Conservation (phyloP, 495 filamentous ascomycete species). For the Xylaria acuta region DNA sequence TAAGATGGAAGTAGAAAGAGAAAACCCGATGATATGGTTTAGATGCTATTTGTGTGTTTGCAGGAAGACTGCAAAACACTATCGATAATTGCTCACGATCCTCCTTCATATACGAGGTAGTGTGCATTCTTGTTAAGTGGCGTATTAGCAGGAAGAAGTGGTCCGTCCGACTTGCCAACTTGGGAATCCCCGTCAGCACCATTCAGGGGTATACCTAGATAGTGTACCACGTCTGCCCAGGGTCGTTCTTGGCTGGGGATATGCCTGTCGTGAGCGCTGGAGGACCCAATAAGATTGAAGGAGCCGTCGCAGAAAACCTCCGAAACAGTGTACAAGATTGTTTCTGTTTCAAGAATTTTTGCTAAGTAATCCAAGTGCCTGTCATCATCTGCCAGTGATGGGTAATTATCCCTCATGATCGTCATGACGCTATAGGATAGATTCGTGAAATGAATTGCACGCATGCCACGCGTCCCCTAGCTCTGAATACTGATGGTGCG, state of each 20-base stretch:
- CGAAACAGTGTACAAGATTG: slow-evolving; percentile 6
- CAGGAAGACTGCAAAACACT: slow-evolving; percentile 4
- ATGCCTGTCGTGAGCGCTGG: slow-evolving; percentile 11
- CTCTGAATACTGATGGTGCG: background rate
- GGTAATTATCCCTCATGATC: background rate
- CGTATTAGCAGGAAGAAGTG: background rate
- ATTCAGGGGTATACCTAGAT: slow-evolving; percentile 12
- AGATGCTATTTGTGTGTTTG: background rate
- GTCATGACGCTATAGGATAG: background rate
- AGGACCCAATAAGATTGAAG: slow-evolving; percentile 16
- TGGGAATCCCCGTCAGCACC: background rate
- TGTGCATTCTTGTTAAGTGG: background rate
- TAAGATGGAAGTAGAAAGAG: slow-evolving; percentile 8
- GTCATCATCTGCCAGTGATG: slow-evolving; percentile 10
- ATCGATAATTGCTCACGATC: slow-evolving; percentile 1
- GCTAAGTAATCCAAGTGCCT: background rate
- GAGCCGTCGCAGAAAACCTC: slow-evolving; percentile 12
- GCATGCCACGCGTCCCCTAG: slow-evolving; percentile 9
- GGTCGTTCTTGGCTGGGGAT: background rate
- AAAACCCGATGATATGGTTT: background rate
- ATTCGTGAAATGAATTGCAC: background rate
- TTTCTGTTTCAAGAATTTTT: slow-evolving; percentile 23
- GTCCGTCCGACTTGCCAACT: slow-evolving; percentile 3
- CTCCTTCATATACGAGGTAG: background rate
- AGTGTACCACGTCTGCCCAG: no score